A percentile compares a stretch with the other conserved stretches of the same genome.
Evolutionary conservation across 192 early-diverging fungal species (phyloP).

Genomic region (Coemansia sp.): DNA sequence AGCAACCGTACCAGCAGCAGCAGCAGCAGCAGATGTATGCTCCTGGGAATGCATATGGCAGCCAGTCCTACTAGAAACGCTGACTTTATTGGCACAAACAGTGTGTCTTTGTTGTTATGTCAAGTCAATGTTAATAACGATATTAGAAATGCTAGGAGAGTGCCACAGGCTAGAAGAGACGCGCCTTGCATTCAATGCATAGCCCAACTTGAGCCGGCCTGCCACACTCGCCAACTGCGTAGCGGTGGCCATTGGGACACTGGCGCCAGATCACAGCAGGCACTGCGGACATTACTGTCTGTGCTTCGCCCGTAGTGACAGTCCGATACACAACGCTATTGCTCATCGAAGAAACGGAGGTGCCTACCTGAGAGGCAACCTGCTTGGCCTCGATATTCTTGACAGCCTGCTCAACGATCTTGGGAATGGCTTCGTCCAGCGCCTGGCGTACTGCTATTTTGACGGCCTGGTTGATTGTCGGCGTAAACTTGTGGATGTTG

Average conservation of each 20-base stretch:
- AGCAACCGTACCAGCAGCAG: constrained; percentile 14
- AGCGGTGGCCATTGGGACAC: constrained; percentile 23
- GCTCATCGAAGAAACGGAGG: neutral
- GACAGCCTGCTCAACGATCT: constrained; percentile 1
- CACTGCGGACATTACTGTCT: constrained; percentile 25
- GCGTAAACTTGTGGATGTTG: neutral
- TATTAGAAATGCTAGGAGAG: neutral
- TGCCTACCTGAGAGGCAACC: neutral
- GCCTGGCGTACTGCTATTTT: neutral
- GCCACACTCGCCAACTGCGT: constrained; percentile 45
- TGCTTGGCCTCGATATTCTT: neutral
- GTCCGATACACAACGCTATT: constrained; percentile 4
- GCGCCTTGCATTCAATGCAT: constrained; percentile 32
- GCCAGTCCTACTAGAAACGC: constrained; percentile 14
- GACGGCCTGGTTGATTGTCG: constrained; percentile 7
- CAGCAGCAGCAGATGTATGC: constrained; percentile 35
- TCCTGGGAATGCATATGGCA: constrained; percentile 30
- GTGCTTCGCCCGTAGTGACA: constrained; percentile 20
- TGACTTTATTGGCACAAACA: too few species aligned
- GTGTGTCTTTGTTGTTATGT: too few species aligned
- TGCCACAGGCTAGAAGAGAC: neutral
- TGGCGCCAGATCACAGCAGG: constrained; percentile 18
- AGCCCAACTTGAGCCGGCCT: constrained; percentile 1
- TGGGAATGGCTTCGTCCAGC: neutral
- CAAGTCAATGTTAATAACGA: neutral